Conservation (phyloP, 805 yeast species). For the Lachancea sp. region DNA sequence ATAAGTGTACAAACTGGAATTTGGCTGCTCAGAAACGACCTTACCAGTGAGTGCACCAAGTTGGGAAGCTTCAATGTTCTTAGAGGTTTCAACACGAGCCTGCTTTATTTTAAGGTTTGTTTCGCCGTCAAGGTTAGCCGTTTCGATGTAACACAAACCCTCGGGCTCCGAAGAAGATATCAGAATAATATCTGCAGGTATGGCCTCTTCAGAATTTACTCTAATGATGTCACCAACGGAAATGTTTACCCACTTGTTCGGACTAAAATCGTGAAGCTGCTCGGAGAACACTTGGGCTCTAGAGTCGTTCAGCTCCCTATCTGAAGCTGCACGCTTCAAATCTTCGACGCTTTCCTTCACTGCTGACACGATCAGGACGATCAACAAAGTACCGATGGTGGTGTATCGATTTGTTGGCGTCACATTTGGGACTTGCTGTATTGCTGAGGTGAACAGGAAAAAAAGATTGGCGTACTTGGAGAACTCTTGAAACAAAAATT, state of each 20-base stretch:
- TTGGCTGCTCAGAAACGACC: conserved; percentile 84
- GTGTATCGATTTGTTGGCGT: conserved; percentile 95
- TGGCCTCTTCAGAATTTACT: conserved; percentile 78
- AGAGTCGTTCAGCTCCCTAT: conserved; percentile 80
- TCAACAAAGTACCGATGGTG: conserved; percentile 81
- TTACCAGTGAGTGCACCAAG: conserved; percentile 49
- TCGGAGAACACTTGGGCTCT: conserved; percentile 57
- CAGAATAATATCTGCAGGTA: conserved; percentile 88
- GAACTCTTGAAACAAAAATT: conserved; percentile 92
- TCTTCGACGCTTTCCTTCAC: conserved; percentile 89
- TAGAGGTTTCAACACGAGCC: conserved; percentile 70
- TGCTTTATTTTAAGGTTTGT: conserved; percentile 95
- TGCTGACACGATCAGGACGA: conserved; percentile 87
- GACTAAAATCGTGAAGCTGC: conserved; percentile 52
- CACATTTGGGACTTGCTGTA: conserved; percentile 95
- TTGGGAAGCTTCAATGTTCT: conserved; percentile 58
- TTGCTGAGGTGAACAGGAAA: conserved; percentile 82
- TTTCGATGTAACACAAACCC: conserved; percentile 94
- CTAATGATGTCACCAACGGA: conserved; percentile 86
- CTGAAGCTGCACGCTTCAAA: conserved; percentile 79
- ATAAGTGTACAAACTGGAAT: conserved; percentile 86
- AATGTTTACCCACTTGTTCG: conserved; percentile 77
- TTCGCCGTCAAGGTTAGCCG: conserved; percentile 97
- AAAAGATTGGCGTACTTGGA: conserved; percentile 94
- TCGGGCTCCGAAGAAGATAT: conserved; percentile 95